These are phyloP conservation scores for Dactylellina parvicollis DNA, from an alignment of 2,329 filamentous ascomycete genomes.

Conservation along the genomic window DNA sequence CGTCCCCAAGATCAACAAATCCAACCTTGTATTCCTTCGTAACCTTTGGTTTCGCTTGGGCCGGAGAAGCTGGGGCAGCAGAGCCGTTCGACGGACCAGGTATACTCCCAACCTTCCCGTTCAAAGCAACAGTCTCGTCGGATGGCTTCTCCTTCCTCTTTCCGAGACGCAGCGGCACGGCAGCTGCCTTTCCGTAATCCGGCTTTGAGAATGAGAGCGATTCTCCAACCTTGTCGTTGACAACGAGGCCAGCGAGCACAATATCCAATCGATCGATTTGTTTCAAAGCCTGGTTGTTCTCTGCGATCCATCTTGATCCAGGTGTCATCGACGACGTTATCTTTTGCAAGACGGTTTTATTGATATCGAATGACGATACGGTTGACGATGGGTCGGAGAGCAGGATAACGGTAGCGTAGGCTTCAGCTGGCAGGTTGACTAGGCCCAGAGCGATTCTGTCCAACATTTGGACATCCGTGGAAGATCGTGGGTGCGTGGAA, in stretches of 20 bases:
- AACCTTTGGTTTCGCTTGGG: slow-evolving; percentile 59
- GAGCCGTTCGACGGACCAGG: slow-evolving; percentile 57
- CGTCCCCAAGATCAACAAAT: slow-evolving; percentile 74
- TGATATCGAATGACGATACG: slow-evolving; percentile 68
- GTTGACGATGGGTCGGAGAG: slow-evolving; percentile 73
- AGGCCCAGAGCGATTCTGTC: slow-evolving; percentile 87
- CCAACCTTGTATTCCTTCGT: slow-evolving; percentile 68
- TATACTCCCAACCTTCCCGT: slow-evolving; percentile 28
- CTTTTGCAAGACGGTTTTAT: slow-evolving; percentile 61
- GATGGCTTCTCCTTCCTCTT: slow-evolving; percentile 67
- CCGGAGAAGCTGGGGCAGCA: slow-evolving; percentile 54
- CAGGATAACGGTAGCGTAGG: slow-evolving; percentile 86
- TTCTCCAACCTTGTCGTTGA: slow-evolving; percentile 54
- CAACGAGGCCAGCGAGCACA: slow-evolving; percentile 78
- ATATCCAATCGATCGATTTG: slow-evolving; percentile 75
- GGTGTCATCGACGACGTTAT: slow-evolving; percentile 76
- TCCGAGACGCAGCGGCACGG: slow-evolving; percentile 69
- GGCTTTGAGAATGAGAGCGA: slow-evolving; percentile 59
- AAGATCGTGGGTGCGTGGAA: slow-evolving; percentile 72
- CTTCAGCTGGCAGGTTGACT: slow-evolving; percentile 76
- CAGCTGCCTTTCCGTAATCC: slow-evolving; percentile 63
- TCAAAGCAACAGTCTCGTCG: neutral
- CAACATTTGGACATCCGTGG: slow-evolving; percentile 95
- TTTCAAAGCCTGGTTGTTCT: slow-evolving; percentile 36
- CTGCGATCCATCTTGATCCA: slow-evolving; percentile 69